Conservation (phyloP, 768 basidiomycete species). For the Lenzites betulinus region DNA sequence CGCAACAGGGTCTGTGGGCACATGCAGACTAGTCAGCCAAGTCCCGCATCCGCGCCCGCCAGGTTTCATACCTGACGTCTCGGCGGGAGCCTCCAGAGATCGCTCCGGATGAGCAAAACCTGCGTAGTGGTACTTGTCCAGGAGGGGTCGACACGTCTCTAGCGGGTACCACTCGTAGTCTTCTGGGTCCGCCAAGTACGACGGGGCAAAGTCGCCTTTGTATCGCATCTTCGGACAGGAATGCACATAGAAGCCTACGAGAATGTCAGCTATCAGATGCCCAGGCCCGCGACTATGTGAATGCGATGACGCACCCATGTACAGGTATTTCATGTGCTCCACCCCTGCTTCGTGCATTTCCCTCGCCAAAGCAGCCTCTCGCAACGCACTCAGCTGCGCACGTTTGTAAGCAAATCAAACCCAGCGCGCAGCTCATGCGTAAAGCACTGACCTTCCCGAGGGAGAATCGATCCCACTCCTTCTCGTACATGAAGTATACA, state of each 20-base stretch:
- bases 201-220: slow-evolving; percentile 91
- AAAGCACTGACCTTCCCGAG: slow-evolving; percentile 61
- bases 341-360: slow-evolving; percentile 78
- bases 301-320: slow-evolving; percentile 71
- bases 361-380: slow-evolving; percentile 72
- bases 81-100: slow-evolving; percentile 42
- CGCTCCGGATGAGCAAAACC: slow-evolving; percentile 67
- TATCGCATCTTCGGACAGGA: slow-evolving; percentile 95
- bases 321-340: slow-evolving; percentile 63
- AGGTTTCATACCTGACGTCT: slow-evolving; percentile 29
- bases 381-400: slow-evolving; percentile 75
- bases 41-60: neutral
- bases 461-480: slow-evolving; percentile 65
- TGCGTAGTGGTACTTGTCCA: slow-evolving; percentile 70
- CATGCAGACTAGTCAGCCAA: neutral
- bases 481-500: slow-evolving; percentile 91
- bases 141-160: slow-evolving; percentile 52
- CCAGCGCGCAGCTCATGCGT: neutral
- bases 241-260: slow-evolving; percentile 87
- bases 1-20: neutral
- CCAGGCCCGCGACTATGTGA: neutral
- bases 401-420: neutral
- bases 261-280: neutral
- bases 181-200: slow-evolving; percentile 86
- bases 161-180: slow-evolving; percentile 78